Evolutionary conservation across 768 basidiomycete species (phyloP).

Genomic region (Leccinum longicurvipes): DNA sequence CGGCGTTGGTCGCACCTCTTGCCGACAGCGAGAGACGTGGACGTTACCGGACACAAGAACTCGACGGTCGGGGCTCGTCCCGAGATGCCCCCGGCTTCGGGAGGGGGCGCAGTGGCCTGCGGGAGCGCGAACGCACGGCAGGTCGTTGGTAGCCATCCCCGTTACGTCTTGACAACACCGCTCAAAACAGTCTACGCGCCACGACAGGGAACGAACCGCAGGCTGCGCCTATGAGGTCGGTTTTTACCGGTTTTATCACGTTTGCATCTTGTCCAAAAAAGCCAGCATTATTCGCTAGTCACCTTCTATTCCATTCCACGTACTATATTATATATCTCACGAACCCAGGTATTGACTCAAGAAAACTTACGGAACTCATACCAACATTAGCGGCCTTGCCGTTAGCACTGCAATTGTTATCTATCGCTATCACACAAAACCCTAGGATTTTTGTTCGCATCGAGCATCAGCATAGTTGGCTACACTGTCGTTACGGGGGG

Average conservation of each 20-base stretch:
- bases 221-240: constrained; percentile 24
- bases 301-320: constrained; percentile 29
- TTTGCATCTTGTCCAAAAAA: constrained; percentile 30
- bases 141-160: constrained; percentile 21
- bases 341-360: constrained; percentile 26
- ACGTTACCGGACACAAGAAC: constrained; percentile 51
- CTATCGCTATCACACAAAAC: constrained; percentile 28
- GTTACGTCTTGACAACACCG: constrained; percentile 2
- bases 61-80: constrained; percentile 41
- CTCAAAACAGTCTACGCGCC: constrained; percentile 12
- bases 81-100: constrained; percentile 61
- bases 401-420: constrained; percentile 34
- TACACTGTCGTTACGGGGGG: constrained; percentile 18
- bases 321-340: constrained; percentile 39
- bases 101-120: constrained; percentile 60
- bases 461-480: constrained; percentile 25
- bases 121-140: constrained; percentile 38
- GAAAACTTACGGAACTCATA: constrained; percentile 36
- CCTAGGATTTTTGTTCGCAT: constrained; percentile 22
- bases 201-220: constrained; percentile 18
- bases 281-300: constrained; percentile 23
- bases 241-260: constrained; percentile 11
- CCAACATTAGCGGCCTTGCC: constrained; percentile 27
- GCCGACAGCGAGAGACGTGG: constrained; percentile 42
- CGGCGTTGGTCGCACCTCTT: constrained; percentile 13